Evolutionary conservation across 2,329 filamentous ascomycete genomes (phyloP).

Genomic region (Magnaporthales sp.): DNA sequence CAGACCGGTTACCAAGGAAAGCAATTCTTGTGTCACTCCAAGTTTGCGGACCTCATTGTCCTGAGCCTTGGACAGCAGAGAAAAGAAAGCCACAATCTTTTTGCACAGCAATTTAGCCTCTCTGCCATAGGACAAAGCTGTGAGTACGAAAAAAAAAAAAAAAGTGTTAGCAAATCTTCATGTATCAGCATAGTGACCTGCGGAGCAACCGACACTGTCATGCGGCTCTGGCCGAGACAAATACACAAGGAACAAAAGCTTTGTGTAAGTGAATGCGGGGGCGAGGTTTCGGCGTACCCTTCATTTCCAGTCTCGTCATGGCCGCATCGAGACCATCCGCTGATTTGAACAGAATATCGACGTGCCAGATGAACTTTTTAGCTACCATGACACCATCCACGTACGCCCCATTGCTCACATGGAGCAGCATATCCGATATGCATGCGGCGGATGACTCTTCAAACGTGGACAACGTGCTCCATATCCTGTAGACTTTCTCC

Average conservation of each 20-base stretch:
- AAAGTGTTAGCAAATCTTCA: background rate
- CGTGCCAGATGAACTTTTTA: slow-evolving; percentile 92
- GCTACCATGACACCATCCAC: slow-evolving; percentile 91
- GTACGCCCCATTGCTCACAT: slow-evolving; percentile 96
- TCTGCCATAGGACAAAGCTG: slow-evolving; percentile 80
- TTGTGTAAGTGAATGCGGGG: background rate
- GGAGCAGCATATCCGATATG: slow-evolving; percentile 97
- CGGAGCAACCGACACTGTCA: background rate
- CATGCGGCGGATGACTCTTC: slow-evolving; percentile 96
- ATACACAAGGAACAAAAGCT: background rate
- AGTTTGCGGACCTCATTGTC: slow-evolving; percentile 84
- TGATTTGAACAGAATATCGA: slow-evolving; percentile 84
- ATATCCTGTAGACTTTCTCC: slow-evolving; percentile 95
- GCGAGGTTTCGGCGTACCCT: slow-evolving; percentile 48
- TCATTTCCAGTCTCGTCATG: slow-evolving; percentile 60
- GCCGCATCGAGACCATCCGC: slow-evolving; percentile 76
- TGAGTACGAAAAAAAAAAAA: background rate
- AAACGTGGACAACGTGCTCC: slow-evolving; percentile 94
- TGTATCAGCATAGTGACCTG: background rate
- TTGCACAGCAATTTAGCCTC: slow-evolving; percentile 99
- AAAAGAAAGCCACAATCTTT: slow-evolving; percentile 98
- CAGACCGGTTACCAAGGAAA: slow-evolving; percentile 92
- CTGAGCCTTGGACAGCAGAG: slow-evolving; percentile 86
- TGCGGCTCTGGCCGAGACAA: background rate
- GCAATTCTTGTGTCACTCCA: slow-evolving; percentile 92